Base-by-base conservation (phyloP, 768 basidiomycete genomes). In the Termitomyces heimii region DNA sequence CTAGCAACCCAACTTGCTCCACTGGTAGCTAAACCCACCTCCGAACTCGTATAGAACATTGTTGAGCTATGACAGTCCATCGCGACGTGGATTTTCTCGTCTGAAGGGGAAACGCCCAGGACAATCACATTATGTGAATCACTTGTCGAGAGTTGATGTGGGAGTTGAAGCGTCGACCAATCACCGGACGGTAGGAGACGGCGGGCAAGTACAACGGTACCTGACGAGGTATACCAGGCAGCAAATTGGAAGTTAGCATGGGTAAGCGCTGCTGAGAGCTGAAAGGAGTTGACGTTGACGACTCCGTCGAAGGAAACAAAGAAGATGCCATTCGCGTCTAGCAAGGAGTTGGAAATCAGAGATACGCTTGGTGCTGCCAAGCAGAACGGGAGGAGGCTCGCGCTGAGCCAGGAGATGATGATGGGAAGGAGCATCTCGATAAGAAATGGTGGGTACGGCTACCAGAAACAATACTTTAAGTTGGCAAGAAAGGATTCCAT, bases 231-330 rank as follows among this genome's bases (percentile, higher is more conserved):
- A 58, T 77, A 79, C 78, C 78, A 79, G 2, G 66, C 76, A 34
- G 73, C 75, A 57, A 68, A 79, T 68, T 79, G 78, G 53, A 66
- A 77, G 57, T 66, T 69, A 20, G 66, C 63, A 58, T 71, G 70
- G 4, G 77, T 74, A 28, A 77, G 63, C 1, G 77, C 73, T 5
- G 65, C 75, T 14, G 74, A 75, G 13, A 75, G 67, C 51, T 78
- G 77, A 69, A 79, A 79, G 5, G 75, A 75, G 65, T 79, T 73
- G 60, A 77, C 73, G 56, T 78, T 78, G 42, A 79, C 75, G 40
- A 79, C 71, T 10, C 77, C 76, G 55, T 79, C 77, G 53, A 70
- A 79, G 1, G 76, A 77, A 45, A 78, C 63, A 57, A 78, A 79
- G 63, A 73, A 79, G 42, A 78, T 67, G 10, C 77, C 75, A 39